Evolutionary conservation across 129 eudicot species (phyloP), one percentile per base, ranked within the genome.

Genomic region (Smallanthus sonchifolius): DNA sequence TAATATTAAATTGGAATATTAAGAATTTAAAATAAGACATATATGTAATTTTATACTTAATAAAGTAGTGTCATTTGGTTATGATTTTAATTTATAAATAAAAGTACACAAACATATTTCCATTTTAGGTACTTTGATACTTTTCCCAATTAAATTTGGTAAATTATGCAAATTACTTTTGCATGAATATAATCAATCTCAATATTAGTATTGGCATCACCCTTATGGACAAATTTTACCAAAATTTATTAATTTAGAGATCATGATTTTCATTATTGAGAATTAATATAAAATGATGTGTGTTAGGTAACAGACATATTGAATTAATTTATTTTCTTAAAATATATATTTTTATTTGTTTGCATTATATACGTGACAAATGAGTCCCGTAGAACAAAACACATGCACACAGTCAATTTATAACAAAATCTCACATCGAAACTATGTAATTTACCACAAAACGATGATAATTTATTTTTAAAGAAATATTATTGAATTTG

Each of bases 141-240:
- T 4, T 49, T 7, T 56, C 14, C 34, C 11, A 3, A 2, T 56
- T 56, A 20, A 28, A 30, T 63, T 63, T 16, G 7, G 39, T 52
- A 72, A 28, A 4, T 14, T 34, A 49, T 70, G 52, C 51, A 72
- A 55, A 45, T 34, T 15, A 57, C n/a, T 4, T 44, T 14, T 9
- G 35, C 75, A 77, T 55, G 19, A 72, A 73, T 34, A 15, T 60
- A 74, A 59, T 51, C 67, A 52, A 75, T 13, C 77, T 56, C 36
- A 72, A 55, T 57, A n/a, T n/a, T n/a, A 39, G 37, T 30, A 40
- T 70, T 81, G 85, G 81, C 83, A 70, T 39, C 42, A 57, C 47
- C 72, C 83, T 70, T 71, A 57, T 68, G 51, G 85, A 81, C 88
- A 81, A 84, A 74, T 7, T n/a, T 36, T 13, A 43, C 37, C 65